phyloP scores from a whole-genome alignment of 2,329 filamentous ascomycete species.

The Penicillium glabrum region DNA sequence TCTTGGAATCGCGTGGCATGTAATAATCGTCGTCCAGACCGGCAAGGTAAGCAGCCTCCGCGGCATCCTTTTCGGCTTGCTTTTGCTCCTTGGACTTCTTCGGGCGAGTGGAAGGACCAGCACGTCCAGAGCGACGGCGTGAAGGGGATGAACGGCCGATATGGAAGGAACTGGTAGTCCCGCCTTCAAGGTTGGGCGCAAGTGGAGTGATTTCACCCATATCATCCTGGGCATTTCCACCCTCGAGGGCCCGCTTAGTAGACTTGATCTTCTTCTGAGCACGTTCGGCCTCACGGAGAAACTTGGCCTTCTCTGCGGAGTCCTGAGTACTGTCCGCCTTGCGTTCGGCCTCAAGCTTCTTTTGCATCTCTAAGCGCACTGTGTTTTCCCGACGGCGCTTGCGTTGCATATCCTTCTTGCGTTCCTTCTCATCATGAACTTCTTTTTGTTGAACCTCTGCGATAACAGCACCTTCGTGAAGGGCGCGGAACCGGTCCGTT shows the following conservation, averaged over 20 bases:
- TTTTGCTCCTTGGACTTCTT: conserved; percentile 84
- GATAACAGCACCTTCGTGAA: conserved; percentile 77
- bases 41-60: conserved; percentile 83
- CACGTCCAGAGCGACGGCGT: conserved; percentile 56
- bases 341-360: conserved; percentile 75
- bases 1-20: conserved; percentile 57
- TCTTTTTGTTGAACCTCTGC: conserved; percentile 87
- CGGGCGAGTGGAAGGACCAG: conserved; percentile 58
- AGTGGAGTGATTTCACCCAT: conserved; percentile 68
- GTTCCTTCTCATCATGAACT: conserved; percentile 91
- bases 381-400: conserved; percentile 95
- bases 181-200: conserved; percentile 79
- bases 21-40: conserved; percentile 51
- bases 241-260: conserved; percentile 82
- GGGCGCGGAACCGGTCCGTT: conserved; percentile 71
- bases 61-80: conserved; percentile 69
- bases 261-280: conserved; percentile 91
- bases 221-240: conserved; percentile 73
- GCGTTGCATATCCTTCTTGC: conserved; percentile 99
- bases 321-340: conserved; percentile 77
- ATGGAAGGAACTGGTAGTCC: conserved; percentile 81
- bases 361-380: conserved; percentile 81
- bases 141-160: conserved; percentile 57
- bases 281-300: conserved; percentile 81
- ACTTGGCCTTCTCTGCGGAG: conserved; percentile 76